Base-by-base conservation (phyloP, 495 filamentous ascomycete genomes). In the Podospora fimiseda region DNA sequence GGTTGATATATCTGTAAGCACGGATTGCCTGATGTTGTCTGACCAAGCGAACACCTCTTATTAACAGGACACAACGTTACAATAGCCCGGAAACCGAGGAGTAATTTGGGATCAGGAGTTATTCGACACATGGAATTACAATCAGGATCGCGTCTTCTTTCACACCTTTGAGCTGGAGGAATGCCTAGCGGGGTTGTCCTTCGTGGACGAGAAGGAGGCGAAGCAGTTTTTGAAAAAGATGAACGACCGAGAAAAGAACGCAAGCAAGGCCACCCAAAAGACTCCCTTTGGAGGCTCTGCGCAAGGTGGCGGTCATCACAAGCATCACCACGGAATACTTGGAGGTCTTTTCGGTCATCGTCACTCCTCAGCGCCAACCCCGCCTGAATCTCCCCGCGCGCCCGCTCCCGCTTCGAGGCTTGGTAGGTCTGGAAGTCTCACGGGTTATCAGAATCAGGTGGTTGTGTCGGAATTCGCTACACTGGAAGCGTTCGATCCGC, bases 91-190 rank as follows among this genome's bases (percentile, higher is more conserved):
- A 42, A 83, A 82, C 67, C 81, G 85, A 60, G 93, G 94, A 44
- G 94, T 98, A 21, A 85, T 98, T 59, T 98, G 93, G 93, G 93
- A 98, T 64, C 90, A 96, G 71, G 93, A 98, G 68, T 86, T 97
- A 59, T 97, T 91, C 67, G 90, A 98, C 48, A 85, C 82, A 42
- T 97, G 95, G 74, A 78, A 77, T 36, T 98, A 97, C 71, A 93
- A 96, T 65, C 89, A 93, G 61, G 94, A 98, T 66, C 86, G 93
- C 44, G 89, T 86, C 27, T 98, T 96, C 68, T 97, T 98, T 71
- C 91, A 97, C 66, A 88, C 89, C 3, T 97, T 98, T 63, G 93
- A 97, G 70, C 80, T 95, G 42, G 90, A 97, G 65, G 81, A 90
- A 27, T 95, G 89, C 63, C 74, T 92, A 51, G 93, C 89, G 11